These are phyloP conservation scores for Sedum album DNA, from an alignment of 164 flowering plant species.

Conservation along the genomic window DNA sequence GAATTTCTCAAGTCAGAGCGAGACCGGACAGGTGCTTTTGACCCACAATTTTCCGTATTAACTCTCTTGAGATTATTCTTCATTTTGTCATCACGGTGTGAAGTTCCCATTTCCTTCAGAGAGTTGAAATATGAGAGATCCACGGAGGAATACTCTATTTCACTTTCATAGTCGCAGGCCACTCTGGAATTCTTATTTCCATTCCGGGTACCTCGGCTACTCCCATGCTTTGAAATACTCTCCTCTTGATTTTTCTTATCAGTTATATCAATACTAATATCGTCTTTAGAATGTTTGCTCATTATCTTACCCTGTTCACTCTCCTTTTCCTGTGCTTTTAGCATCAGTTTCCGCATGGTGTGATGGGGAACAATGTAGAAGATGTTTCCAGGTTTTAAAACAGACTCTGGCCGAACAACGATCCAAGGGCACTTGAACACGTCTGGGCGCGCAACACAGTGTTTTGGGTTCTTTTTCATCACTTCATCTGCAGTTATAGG, in stretches of 20 bases:
- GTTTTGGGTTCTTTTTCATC: conserved; percentile 48
- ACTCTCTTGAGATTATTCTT: not conserved
- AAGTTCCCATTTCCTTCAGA: not conserved
- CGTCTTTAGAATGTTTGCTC: not conserved
- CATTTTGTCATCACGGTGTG: not conserved
- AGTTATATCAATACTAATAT: not conserved
- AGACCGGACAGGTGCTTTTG: not conserved
- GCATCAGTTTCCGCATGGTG: conserved; percentile 29
- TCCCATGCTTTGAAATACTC: not conserved
- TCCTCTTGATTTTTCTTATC: not conserved
- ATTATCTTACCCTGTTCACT: not conserved
- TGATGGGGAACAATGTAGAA: conserved; percentile 44
- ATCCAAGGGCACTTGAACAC: conserved; percentile 53
- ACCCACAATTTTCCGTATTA: not conserved
- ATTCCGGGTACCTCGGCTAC: not conserved
- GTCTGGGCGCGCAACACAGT: conserved; percentile 54
- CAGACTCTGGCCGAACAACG: conserved; percentile 47
- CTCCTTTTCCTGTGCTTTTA: conserved; percentile 13
- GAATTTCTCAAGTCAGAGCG: not conserved
- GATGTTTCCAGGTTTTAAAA: conserved; percentile 37
- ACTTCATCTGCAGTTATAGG: conserved; percentile 41
- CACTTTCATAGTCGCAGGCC: not conserved
- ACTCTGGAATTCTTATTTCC: not conserved
- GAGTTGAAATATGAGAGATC: conserved; percentile 3
- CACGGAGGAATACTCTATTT: not conserved